Conservation (phyloP, 2,329 filamentous ascomycete genomes). For the Cladophialophora immunda region DNA sequence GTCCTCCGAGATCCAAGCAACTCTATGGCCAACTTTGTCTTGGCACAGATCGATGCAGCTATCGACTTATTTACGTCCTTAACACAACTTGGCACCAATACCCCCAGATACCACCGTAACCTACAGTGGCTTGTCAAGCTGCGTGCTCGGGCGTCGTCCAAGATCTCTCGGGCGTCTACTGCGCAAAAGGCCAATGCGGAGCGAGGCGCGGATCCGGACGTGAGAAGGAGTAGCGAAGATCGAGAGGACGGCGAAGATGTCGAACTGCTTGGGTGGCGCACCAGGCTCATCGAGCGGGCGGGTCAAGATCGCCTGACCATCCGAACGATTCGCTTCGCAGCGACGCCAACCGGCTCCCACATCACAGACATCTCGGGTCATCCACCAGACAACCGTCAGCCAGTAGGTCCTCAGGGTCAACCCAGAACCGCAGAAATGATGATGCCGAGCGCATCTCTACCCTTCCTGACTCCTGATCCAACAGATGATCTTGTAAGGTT, state of each 20-base stretch:
- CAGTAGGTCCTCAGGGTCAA: background rate
- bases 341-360: slow-evolving; percentile 12
- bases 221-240: slow-evolving; percentile 11
- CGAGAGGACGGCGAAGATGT: slow-evolving; percentile 26
- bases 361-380: slow-evolving; percentile 3
- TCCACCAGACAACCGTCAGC: background rate
- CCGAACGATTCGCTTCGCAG: slow-evolving; percentile 19
- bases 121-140: slow-evolving; percentile 27
- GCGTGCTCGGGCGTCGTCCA: slow-evolving; percentile 24
- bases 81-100: slow-evolving; percentile 20
- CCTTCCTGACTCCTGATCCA: slow-evolving; percentile 18
- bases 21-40: slow-evolving; percentile 24
- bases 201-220: slow-evolving; percentile 1
- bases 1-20: slow-evolving; percentile 24
- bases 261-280: slow-evolving; percentile 28
- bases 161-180: slow-evolving; percentile 11
- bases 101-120: slow-evolving; percentile 22
- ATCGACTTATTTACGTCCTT: slow-evolving; percentile 24
- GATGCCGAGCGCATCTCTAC: slow-evolving; percentile 8
- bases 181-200: slow-evolving; percentile 5
- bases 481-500: slow-evolving; percentile 26
- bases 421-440: slow-evolving; percentile 7
- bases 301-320: slow-evolving; percentile 20
- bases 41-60: slow-evolving; percentile 25
- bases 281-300: slow-evolving; percentile 30